phyloP scores from a whole-genome alignment of 345 rosid genomes.

The Isatis tinctoria region DNA sequence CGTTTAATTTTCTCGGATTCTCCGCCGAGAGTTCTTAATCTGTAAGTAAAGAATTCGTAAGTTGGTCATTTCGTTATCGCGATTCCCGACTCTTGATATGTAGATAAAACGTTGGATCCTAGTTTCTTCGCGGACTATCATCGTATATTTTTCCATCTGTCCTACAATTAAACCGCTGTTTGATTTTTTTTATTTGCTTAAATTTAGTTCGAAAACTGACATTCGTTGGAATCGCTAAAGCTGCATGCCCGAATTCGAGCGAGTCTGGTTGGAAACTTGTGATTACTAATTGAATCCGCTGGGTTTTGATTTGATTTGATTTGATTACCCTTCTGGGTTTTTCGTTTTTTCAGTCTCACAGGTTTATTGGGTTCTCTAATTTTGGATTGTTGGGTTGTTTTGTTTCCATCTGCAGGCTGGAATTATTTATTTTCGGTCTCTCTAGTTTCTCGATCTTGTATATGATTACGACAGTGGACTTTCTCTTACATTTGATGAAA shows the following conservation, averaged over 20 bases:
- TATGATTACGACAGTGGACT: constrained; percentile 11
- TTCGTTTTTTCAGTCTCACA: neutral
- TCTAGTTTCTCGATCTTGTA: neutral
- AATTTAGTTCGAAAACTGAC: constrained; percentile 8
- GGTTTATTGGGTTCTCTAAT: constrained; percentile 7
- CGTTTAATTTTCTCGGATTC: constrained; percentile 18
- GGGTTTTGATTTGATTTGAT: neutral
- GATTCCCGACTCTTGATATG: constrained; percentile 8
- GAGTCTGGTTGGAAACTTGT: constrained; percentile 9
- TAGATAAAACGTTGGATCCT: neutral
- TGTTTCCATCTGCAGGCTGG: constrained; percentile 23
- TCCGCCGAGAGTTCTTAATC: constrained; percentile 14
- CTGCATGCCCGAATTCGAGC: constrained; percentile 15
- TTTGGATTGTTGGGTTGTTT: constrained; percentile 27
- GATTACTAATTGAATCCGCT: neutral
- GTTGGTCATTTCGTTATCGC: neutral
- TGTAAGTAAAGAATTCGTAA: constrained; percentile 27
- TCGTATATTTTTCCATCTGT: neutral
- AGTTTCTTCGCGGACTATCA: constrained; percentile 1
- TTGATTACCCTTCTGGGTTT: neutral
- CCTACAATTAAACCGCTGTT: neutral
- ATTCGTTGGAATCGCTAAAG: neutral
- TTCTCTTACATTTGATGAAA: constrained; percentile 30
- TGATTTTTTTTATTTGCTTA: neutral
- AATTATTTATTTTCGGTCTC: neutral